phyloP scores from a whole-genome alignment of 1,284 basidiomycete species.

The Boletellus deceptivus region DNA sequence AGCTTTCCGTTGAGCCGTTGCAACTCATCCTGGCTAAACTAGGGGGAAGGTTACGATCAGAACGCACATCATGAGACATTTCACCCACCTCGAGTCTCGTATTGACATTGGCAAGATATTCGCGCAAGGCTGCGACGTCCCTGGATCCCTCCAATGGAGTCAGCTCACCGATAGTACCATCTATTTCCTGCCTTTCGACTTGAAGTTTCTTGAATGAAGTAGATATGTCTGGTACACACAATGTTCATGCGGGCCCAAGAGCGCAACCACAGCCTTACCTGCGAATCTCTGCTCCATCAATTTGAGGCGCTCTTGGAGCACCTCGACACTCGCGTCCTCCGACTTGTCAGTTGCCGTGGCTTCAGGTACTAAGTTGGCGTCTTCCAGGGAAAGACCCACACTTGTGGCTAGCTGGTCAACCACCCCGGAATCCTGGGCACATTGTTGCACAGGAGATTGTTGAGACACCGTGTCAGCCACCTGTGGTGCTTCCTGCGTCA shows the following conservation, averaged over 20 bases:
- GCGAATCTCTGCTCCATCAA: conserved; percentile 70
- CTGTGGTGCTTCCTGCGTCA: not conserved
- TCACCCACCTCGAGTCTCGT: conserved; percentile 66
- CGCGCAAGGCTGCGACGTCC: conserved; percentile 67
- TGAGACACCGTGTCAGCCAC: not conserved
- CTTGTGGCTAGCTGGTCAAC: not conserved
- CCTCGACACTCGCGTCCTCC: conserved; percentile 45
- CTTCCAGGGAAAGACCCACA: not conserved
- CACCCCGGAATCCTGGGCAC: conserved; percentile 1
- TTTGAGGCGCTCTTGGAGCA: conserved; percentile 60
- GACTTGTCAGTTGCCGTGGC: conserved; percentile 10
- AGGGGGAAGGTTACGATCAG: conserved; percentile 3
- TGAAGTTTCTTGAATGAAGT: conserved; percentile 73
- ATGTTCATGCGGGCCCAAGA: conserved; percentile 1
- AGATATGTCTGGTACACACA: conserved; percentile 57
- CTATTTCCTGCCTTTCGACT: conserved; percentile 67
- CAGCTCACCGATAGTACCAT: conserved; percentile 67
- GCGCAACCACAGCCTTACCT: conserved; percentile 41
- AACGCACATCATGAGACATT: not conserved
- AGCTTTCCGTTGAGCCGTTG: conserved; percentile 70
- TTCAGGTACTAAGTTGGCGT: not conserved
- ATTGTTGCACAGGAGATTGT: not conserved
- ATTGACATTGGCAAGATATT: conserved; percentile 68
- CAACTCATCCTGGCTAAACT: conserved; percentile 75
- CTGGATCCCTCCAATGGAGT: conserved; percentile 69